Base-by-base conservation (phyloP, 73 alveolate species). In the Effrenium voratum region DNA sequence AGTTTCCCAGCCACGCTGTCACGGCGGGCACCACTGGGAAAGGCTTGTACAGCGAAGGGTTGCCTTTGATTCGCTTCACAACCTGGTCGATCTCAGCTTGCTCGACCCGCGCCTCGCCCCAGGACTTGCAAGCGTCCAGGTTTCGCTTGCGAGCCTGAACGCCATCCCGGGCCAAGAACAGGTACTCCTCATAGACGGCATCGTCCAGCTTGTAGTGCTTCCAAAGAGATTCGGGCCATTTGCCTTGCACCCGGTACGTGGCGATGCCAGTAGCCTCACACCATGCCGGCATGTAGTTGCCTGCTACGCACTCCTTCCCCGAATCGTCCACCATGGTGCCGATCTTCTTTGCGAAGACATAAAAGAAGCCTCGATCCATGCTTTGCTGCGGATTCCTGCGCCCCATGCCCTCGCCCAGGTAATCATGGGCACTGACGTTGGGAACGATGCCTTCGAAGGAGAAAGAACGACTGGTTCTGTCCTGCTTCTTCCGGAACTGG, bases 171-270 rank as follows among this genome's bases (percentile, higher is more conserved):
- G 28, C 19, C 28, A 52, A 19, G 66, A 13, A 52, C 66, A 52
- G 66, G 66, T 52, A 52, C 66, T 52, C 19, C 66, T 52, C 66
- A 19, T 52, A 52, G n/a, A n/a, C n/a, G n/a, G n/a, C n/a, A n/a
- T n/a, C n/a, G n/a, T n/a, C 80, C 36, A 68, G 80, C 80, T 68
- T 68, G 80, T 68, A 68, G 46, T 68, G 80, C 8, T 46, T 43
- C 80, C 80, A 68, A n/a, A 68, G 80, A 4, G 80, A 5, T n/a
- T 68, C 80, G 22, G 36, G 47, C 80, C 80, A 68, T 28, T 68
- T 68, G 80, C 47, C 80, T 46, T n/a, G 80, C 80, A 68, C 80
- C 80, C 36, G 30, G 80, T 68, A 68, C 47, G 80, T 68, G 80
- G 36, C 30, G 24, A 32, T 46, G 36, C 36, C 80, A 68, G 80